Evolutionary conservation across 2,329 filamentous ascomycete genomes (phyloP), one percentile per base, ranked within the genome.

Genomic region (Penicillium glabrum): DNA sequence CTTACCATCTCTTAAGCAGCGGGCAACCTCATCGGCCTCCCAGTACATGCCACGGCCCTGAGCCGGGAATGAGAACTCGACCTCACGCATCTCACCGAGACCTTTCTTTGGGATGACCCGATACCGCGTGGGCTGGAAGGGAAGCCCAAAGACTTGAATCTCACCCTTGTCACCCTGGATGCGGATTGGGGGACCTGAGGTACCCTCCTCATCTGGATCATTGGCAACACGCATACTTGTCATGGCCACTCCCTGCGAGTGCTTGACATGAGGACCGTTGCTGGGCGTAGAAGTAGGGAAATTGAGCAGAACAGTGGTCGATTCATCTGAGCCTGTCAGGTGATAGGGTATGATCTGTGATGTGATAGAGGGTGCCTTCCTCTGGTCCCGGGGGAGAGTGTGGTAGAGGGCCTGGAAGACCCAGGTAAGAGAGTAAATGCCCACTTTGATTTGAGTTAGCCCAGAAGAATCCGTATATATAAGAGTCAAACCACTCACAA

Each of bases 391-490:
- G 2, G 87, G 82, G 69, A 93, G 89, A 3, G 89, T 85, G 73
- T 92, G 90, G 77, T 96, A 96, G 27, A 96, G 82, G 45, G 88
- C 89, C 76, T 96, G 91, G 82, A 93, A 96, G 49, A 95, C 83
- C 92, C 92, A 96, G 31, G 91, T 96, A 60, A 96, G 77, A 46
- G 90, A 86, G 79, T 96, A 96, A 74, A 96, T 89, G 59, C 92
- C 92, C 56, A 96, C 75, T 77, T n/a, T 16, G 29, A 11, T 26
- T 7, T 14, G 9, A 33, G 48, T 29, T 24, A 51, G 53, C 19
- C 27, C 45, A 41, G 31, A 39, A 39, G 2, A 39, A 2, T 19
- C n/a, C 5, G 27, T 23, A 16, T 5, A 19, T 8, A 27, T 14
- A 27, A 16, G 21, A 26, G 11, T 29, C 37, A 6, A 10, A 50